These are phyloP conservation scores for Phoma sp. DNA, from an alignment of 2,329 filamentous ascomycete genomes.

Conservation along the genomic window DNA sequence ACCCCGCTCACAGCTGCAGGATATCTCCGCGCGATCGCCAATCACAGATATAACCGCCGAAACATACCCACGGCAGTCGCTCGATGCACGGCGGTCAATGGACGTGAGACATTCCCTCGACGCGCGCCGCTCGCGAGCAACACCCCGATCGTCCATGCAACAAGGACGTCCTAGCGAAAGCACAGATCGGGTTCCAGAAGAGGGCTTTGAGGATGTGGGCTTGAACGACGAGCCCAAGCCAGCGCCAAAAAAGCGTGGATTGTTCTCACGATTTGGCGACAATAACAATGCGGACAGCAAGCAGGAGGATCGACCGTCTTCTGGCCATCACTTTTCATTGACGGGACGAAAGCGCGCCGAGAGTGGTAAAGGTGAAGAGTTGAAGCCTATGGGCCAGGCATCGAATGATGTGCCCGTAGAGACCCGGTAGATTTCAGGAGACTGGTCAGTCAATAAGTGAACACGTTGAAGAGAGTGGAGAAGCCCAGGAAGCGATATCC, in stretches of 20 bases:
- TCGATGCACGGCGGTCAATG: conserved; percentile 72
- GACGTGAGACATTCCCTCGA: conserved; percentile 69
- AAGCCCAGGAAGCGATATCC: neutral
- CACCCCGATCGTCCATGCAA: conserved; percentile 66
- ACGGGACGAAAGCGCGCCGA: conserved; percentile 74
- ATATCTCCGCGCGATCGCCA: conserved; percentile 87
- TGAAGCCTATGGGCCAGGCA: conserved; percentile 65
- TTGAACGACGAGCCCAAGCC: conserved; percentile 77
- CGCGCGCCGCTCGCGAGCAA: conserved; percentile 58
- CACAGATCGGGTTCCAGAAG: conserved; percentile 70
- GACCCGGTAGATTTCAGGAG: conserved; percentile 23
- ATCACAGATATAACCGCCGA: conserved; percentile 63
- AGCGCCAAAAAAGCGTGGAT: conserved; percentile 72
- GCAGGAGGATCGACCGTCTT: conserved; percentile 51
- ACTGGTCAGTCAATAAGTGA: conserved; percentile 3
- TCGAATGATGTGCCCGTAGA: conserved; percentile 33
- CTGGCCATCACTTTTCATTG: conserved; percentile 66
- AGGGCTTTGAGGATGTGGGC: conserved; percentile 88
- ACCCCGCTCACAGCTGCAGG: conserved; percentile 59
- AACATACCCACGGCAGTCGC: conserved; percentile 59
- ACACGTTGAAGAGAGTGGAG: neutral
- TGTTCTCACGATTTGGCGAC: conserved; percentile 83
- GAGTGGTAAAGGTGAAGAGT: conserved; percentile 72
- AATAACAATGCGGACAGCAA: conserved; percentile 36
- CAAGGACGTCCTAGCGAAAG: conserved; percentile 63